A percentile compares a stretch with the other conserved stretches of the same genome.
Conservation (phyloP, 2,329 filamentous ascomycete species). For the Claviceps sp. region DNA sequence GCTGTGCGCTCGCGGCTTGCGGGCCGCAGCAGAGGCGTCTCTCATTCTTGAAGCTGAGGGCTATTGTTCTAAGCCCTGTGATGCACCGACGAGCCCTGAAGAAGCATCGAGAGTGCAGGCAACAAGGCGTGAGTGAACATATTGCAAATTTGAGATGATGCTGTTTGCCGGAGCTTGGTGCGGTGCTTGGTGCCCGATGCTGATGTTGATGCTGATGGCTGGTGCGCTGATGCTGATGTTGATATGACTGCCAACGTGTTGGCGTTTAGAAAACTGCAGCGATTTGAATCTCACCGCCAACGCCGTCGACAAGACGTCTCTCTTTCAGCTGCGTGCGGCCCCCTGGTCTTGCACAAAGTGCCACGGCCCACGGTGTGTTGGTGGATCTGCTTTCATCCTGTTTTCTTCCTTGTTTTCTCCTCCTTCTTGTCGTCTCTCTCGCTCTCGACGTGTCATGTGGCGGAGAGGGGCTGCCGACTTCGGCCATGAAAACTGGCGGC, state of each 20-base stretch:
- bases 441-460: not conserved
- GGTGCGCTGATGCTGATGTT: not conserved
- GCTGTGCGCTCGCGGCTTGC: not conserved
- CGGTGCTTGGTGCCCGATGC: not conserved
- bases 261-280: not conserved
- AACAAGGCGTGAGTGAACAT: not conserved
- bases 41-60: not conserved
- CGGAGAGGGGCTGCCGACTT: not conserved
- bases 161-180: too few relatives aligned
- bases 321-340: not conserved
- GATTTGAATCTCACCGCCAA: not conserved
- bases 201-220: not conserved
- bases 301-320: not conserved
- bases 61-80: not conserved
- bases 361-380: not conserved
- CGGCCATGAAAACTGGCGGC: not conserved
- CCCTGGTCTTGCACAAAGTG: not conserved
- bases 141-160: not conserved
- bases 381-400: not conserved
- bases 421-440: too few relatives aligned
- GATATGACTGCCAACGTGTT: not conserved
- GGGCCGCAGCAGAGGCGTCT: not conserved
- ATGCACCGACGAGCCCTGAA: too few relatives aligned
- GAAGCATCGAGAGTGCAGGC: too few relatives aligned
- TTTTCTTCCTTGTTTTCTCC: not conserved